phyloP scores from a whole-genome alignment of 164 flowering plant genomes.

The Stephania cephalantha region DNA sequence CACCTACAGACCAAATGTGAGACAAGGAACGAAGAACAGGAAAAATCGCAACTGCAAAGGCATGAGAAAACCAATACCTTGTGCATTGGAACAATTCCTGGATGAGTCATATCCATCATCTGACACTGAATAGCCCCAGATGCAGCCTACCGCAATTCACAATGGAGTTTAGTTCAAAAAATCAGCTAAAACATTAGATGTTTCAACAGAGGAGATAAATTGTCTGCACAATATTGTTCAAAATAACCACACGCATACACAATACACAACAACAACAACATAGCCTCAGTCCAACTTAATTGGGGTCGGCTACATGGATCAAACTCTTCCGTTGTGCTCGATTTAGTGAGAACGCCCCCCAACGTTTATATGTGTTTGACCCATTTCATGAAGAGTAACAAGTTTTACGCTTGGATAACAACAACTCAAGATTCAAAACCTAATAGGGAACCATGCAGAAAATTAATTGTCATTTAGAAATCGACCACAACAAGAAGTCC shows the following conservation, averaged over 20 bases:
- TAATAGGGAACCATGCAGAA: too few species aligned
- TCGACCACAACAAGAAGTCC: too few species aligned
- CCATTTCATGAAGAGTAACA: too few species aligned
- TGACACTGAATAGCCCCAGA: slow-evolving; percentile 96
- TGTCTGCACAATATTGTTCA: background rate
- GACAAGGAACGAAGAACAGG: background rate
- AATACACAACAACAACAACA: background rate
- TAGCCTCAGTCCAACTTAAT: too few species aligned
- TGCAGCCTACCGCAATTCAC: slow-evolving; percentile 52
- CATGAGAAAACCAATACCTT: slow-evolving; percentile 38
- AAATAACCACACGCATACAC: background rate
- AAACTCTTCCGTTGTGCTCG: too few species aligned
- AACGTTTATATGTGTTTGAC: too few species aligned
- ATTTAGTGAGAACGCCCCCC: too few species aligned
- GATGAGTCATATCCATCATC: slow-evolving; percentile 82
- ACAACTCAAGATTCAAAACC: too few species aligned
- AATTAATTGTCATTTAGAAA: too few species aligned
- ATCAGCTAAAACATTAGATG: background rate
- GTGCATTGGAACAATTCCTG: slow-evolving; percentile 94
- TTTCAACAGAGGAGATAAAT: background rate
- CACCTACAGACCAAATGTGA: slow-evolving; percentile 37
- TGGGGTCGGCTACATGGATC: too few species aligned
- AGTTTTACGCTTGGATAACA: too few species aligned
- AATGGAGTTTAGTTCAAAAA: background rate
- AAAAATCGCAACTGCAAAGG: background rate